Evolutionary conservation across 2,329 filamentous ascomycete species (phyloP).

Genomic region (Aureobasidium sp.): DNA sequence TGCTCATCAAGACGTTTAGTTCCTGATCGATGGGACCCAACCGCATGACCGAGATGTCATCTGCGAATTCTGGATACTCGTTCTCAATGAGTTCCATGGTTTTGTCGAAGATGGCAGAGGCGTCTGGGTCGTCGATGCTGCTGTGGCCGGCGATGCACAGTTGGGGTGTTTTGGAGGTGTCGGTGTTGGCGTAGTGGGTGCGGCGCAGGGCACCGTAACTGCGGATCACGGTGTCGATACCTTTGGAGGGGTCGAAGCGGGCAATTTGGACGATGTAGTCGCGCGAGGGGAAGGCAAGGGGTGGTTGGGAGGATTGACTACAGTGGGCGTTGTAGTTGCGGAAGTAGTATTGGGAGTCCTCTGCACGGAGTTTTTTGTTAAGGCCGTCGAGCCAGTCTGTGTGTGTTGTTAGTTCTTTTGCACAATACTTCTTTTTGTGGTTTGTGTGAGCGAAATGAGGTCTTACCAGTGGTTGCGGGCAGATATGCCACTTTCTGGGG

Average conservation of each 20-base stretch:
- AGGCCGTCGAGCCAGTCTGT: slow-evolving; percentile 73
- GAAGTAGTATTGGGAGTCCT: slow-evolving; percentile 65
- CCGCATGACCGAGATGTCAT: slow-evolving; percentile 61
- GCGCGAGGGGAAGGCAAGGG: slow-evolving; percentile 49
- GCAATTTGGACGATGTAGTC: slow-evolving; percentile 74
- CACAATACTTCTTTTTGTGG: too few species aligned
- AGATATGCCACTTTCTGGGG: slow-evolving; percentile 61
- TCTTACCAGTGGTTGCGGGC: slow-evolving; percentile 57
- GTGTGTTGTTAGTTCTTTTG: neutral
- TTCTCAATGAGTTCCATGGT: slow-evolving; percentile 59
- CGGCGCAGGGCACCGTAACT: slow-evolving; percentile 65
- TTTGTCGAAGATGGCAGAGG: slow-evolving; percentile 60
- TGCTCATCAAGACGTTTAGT: slow-evolving; percentile 65
- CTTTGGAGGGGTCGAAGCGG: slow-evolving; percentile 76
- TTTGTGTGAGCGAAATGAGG: neutral
- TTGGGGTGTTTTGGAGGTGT: slow-evolving; percentile 51
- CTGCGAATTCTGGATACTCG: slow-evolving; percentile 49
- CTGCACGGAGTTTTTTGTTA: slow-evolving; percentile 64
- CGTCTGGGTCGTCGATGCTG: slow-evolving; percentile 74
- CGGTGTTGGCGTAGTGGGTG: slow-evolving; percentile 42
- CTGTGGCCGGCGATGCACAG: slow-evolving; percentile 71
- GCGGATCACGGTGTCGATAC: slow-evolving; percentile 67
- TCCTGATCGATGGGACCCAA: slow-evolving; percentile 71
- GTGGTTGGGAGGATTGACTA: slow-evolving; percentile 49
- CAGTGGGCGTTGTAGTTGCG: slow-evolving; percentile 61